These are phyloP conservation scores for Myriosclerotinia curreyana DNA, from an alignment of 2,329 filamentous ascomycete genomes.

Conservation along the genomic window DNA sequence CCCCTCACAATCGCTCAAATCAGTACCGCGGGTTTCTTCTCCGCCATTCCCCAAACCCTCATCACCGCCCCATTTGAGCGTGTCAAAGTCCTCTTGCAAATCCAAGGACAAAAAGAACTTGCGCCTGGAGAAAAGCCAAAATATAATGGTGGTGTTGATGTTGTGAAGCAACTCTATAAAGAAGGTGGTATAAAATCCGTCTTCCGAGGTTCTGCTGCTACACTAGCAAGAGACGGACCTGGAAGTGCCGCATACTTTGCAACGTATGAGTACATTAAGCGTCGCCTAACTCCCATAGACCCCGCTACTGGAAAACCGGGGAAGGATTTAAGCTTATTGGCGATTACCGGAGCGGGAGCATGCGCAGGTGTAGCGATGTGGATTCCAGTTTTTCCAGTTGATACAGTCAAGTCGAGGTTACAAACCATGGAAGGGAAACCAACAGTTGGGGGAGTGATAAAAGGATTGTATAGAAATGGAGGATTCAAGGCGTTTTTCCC, in stretches of 20 bases:
- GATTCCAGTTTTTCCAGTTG: slow-evolving; percentile 97
- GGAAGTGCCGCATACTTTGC: slow-evolving; percentile 96
- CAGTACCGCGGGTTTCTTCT: slow-evolving; percentile 93
- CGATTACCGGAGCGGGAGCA: slow-evolving; percentile 82
- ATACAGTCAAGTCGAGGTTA: slow-evolving; percentile 91
- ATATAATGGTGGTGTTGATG: slow-evolving; percentile 83
- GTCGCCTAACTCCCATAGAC: slow-evolving; percentile 78
- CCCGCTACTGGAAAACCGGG: slow-evolving; percentile 66
- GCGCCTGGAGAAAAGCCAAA: slow-evolving; percentile 88
- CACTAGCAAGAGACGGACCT: slow-evolving; percentile 87
- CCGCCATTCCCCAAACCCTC: slow-evolving; percentile 92
- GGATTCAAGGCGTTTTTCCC: slow-evolving; percentile 95
- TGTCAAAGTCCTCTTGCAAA: slow-evolving; percentile 96
- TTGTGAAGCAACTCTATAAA: slow-evolving; percentile 88
- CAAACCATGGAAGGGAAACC: slow-evolving; percentile 88
- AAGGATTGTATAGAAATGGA: slow-evolving; percentile 76
- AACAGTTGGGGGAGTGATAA: slow-evolving; percentile 74
- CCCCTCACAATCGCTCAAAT: slow-evolving; percentile 82
- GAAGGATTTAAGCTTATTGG: slow-evolving; percentile 75
- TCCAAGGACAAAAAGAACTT: slow-evolving; percentile 85
- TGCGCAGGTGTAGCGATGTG: slow-evolving; percentile 97
- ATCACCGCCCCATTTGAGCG: slow-evolving; percentile 99
- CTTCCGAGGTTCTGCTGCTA: slow-evolving; percentile 87
- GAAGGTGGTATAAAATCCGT: slow-evolving; percentile 88
- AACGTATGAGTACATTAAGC: slow-evolving; percentile 94